Conservation (phyloP, 2,329 filamentous ascomycete genomes). For the Colletotrichum tropicale region DNA sequence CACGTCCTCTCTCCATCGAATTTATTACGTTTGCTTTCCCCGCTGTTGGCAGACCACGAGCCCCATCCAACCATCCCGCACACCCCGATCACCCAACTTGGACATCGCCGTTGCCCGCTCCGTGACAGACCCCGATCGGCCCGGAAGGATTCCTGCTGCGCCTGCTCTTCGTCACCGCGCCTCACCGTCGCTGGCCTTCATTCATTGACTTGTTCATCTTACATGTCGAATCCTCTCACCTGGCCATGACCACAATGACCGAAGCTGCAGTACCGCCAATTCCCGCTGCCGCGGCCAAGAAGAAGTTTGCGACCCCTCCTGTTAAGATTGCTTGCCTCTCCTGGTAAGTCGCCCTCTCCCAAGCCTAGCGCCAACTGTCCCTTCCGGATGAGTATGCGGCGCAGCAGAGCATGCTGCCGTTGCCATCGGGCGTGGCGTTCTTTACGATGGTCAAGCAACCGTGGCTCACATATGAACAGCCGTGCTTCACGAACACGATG, state of each 20-base stretch:
- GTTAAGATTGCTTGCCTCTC: conserved; percentile 56
- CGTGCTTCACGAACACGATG: conserved; percentile 50
- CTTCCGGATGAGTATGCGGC: neutral
- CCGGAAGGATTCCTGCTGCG: neutral
- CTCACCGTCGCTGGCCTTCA: neutral
- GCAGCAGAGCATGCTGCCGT: neutral
- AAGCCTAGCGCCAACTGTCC: neutral
- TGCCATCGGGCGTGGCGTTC: neutral
- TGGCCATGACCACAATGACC: conserved; percentile 21
- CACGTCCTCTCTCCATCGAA: neutral
- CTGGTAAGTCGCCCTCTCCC: conserved; percentile 40
- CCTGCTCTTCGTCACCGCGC: neutral
- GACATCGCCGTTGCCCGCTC: neutral
- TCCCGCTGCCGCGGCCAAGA: conserved; percentile 24
- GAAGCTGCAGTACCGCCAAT: conserved; percentile 15
- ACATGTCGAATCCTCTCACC: neutral
- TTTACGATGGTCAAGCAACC: neutral
- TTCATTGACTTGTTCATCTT: neutral
- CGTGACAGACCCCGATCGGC: conserved; percentile 4
- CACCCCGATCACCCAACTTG: neutral
- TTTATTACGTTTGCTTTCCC: conserved; percentile 10
- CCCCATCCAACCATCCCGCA: neutral
- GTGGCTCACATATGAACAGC: conserved; percentile 28
- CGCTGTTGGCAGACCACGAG: neutral
- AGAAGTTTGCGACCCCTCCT: conserved; percentile 51